Evolutionary conservation across 2,329 filamentous ascomycete species (phyloP), one percentile per base, ranked within the genome.

Genomic region (Seiridium unicorne): DNA sequence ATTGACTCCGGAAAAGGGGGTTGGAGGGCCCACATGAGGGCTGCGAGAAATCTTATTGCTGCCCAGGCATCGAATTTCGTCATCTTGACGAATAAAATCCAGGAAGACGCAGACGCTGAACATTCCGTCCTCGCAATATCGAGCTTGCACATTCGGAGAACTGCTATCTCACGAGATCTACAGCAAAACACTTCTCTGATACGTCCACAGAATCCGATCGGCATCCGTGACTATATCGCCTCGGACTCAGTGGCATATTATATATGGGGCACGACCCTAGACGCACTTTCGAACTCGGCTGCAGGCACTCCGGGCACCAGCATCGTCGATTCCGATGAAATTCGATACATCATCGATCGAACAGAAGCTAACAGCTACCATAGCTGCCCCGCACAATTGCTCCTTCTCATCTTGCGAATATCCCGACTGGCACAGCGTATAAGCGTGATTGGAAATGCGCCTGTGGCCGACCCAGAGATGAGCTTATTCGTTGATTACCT

Each of bases 21-120:
- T 60, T 82, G 80, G 80, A 76, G 76, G 62, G 69, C 74, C 48
- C 80, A 83, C 65, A 72, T 83, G 49, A 74, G 77, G 38, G 80
- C 78, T 5, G 79, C 79, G 31, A 76, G 76, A 56, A 75, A 70
- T 60, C 75, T 82, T 35, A 69, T 73, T 8, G 57, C 59, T 56
- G 63, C 64, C 47, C 48, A 63, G 51, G 40, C 51, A 9, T 44
- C 60, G 26, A 60, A 55, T 44, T 44, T 38, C 26, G n/a, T 51
- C 1, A 7, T 51, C 9, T 18, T 40, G 44, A 13, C 44, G 2
- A 18, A 34, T 32, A 26, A 18, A 26, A 9, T 42, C 3, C 35
- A 40, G 13, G 32, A 48, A 3, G 55, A 49, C 10, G 4, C 44
- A 11, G 26, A 44, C 26, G 10, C 42, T 4, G 32, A 10, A 26